These are phyloP conservation scores for Hyaloscypha bicolor DNA, from an alignment of 495 filamentous ascomycete genomes.

Conservation along the genomic window DNA sequence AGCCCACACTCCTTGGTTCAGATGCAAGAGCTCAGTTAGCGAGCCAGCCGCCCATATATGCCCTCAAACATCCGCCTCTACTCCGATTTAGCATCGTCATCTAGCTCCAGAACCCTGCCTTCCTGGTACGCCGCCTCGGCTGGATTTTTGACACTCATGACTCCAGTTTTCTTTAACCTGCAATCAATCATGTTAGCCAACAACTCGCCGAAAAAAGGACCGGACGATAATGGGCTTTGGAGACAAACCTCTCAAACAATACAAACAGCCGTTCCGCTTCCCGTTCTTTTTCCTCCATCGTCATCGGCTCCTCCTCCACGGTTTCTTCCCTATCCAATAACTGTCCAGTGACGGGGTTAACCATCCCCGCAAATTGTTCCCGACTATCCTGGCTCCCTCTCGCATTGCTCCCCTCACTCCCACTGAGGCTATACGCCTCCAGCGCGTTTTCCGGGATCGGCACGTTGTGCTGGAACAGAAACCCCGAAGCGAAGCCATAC, in stretches of 20 bases:
- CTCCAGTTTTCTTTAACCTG: slow-evolving; percentile 80
- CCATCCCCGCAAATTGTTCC: slow-evolving; percentile 7
- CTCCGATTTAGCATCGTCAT: slow-evolving; percentile 43
- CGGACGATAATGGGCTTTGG: no score
- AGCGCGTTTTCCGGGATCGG: slow-evolving; percentile 67
- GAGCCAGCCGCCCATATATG: neutral
- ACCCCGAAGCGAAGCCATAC: slow-evolving; percentile 91
- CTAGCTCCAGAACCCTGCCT: slow-evolving; percentile 78
- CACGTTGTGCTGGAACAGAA: slow-evolving; percentile 79
- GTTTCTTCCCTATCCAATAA: slow-evolving; percentile 68
- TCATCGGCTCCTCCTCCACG: slow-evolving; percentile 69
- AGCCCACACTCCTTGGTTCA: neutral
- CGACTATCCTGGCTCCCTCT: slow-evolving; percentile 36
- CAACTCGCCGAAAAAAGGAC: no score
- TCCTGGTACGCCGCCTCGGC: slow-evolving; percentile 73
- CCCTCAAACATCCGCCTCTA: neutral
- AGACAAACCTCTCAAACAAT: slow-evolving; percentile 79
- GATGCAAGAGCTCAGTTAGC: no score
- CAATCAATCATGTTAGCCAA: neutral
- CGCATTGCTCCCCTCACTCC: slow-evolving; percentile 24
- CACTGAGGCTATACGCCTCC: slow-evolving; percentile 55
- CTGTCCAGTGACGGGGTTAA: slow-evolving; percentile 94
- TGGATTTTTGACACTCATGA: slow-evolving; percentile 85
- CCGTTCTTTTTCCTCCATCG: slow-evolving; percentile 84
- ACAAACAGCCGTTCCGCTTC: slow-evolving; percentile 95